These are phyloP conservation scores for Trapa incisa DNA, from an alignment of 345 rosid genomes.

Conservation along the genomic window DNA sequence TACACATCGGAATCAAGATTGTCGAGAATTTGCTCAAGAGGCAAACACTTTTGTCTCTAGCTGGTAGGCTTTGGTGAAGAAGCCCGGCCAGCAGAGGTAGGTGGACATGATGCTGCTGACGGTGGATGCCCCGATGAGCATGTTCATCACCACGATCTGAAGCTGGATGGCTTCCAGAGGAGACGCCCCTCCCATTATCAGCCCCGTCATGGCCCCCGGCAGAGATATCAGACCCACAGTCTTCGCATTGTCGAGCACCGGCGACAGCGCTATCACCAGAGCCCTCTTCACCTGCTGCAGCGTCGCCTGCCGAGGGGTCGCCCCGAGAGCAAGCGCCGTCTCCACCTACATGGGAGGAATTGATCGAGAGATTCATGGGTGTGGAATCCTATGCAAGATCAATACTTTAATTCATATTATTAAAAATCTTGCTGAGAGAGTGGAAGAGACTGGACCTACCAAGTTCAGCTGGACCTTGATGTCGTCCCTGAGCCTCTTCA, in stretches of 20 bases:
- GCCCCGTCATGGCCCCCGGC: constrained; percentile 88
- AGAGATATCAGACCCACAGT: constrained; percentile 84
- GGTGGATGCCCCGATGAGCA: constrained; percentile 71
- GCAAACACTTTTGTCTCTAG: constrained; percentile 50
- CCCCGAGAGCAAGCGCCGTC: constrained; percentile 83
- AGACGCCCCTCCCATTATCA: constrained; percentile 96
- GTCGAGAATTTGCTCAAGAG: background rate
- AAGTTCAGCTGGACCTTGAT: constrained; percentile 58
- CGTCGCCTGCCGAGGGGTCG: constrained; percentile 74
- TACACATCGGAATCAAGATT: no score
- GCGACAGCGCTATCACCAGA: constrained; percentile 69
- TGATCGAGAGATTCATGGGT: background rate
- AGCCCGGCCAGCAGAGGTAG: constrained; percentile 77
- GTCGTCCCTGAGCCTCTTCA: constrained; percentile 81
- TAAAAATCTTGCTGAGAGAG: no score
- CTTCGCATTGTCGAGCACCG: constrained; percentile 78
- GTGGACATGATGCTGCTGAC: constrained; percentile 75
- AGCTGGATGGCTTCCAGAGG: constrained; percentile 83
- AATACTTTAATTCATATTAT: background rate
- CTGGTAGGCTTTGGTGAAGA: constrained; percentile 78
- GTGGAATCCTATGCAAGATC: background rate
- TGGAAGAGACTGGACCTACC: constrained; percentile 19
- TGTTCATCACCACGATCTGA: constrained; percentile 95
- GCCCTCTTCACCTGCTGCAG: constrained; percentile 63
- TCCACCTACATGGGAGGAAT: constrained; percentile 38